Evolutionary conservation across 2,329 filamentous ascomycete genomes (phyloP).

Genomic region (Fusarium torreyae): DNA sequence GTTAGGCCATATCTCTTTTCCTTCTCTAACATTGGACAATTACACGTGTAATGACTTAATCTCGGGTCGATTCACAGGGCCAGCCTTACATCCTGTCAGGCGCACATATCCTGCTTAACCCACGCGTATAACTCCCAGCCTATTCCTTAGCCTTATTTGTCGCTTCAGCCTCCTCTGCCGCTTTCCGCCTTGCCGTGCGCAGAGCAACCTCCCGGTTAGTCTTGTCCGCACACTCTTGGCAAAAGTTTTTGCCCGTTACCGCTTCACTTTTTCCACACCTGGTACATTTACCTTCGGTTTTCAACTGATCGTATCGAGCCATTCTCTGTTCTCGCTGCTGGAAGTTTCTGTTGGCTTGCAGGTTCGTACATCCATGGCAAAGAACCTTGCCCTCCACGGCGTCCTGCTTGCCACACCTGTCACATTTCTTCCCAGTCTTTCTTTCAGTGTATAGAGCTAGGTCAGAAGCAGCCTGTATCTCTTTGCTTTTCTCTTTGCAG

Average conservation of each 20-base stretch:
- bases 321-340: background rate
- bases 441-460: background rate
- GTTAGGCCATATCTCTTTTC: too few relatives aligned
- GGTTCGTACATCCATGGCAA: background rate
- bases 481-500: background rate
- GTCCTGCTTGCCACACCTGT: background rate
- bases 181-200: background rate
- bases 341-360: background rate
- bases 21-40: background rate
- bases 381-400: background rate
- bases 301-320: background rate
- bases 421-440: background rate
- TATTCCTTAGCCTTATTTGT: background rate
- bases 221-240: background rate
- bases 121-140: too few relatives aligned
- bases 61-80: background rate
- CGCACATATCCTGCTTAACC: background rate
- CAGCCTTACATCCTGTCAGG: too few relatives aligned
- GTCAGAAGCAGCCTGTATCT: background rate
- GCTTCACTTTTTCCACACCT: background rate
- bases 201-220: background rate
- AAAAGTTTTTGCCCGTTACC: background rate
- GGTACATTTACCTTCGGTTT: background rate
- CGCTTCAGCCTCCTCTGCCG: background rate
- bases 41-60: background rate